Percentiles rank a stretch among this genome's conserved stretches.
Evolutionary conservation across 164 flowering plant species (phyloP).

Genomic region (Tinospora cordifolia): DNA sequence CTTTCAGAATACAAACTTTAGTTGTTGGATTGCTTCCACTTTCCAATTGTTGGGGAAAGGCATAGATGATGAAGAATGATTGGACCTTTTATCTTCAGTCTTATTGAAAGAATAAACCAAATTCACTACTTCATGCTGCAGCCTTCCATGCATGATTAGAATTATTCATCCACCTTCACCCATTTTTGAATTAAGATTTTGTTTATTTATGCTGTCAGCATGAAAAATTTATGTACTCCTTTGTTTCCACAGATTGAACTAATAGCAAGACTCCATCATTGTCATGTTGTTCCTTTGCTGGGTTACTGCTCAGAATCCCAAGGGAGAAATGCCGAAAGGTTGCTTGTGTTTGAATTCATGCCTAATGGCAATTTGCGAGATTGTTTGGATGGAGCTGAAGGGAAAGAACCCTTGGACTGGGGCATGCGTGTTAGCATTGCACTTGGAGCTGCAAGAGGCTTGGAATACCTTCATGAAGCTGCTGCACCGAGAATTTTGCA

Average conservation of each 20-base stretch:
- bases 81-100: too few relatives aligned
- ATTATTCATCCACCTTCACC: neutral
- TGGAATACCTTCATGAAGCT: slow-evolving; percentile 97
- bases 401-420: slow-evolving; percentile 59
- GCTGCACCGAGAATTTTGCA: slow-evolving; percentile 96
- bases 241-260: slow-evolving; percentile 55
- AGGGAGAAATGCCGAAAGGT: slow-evolving; percentile 66
- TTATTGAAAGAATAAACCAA: too few relatives aligned
- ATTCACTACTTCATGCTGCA: neutral
- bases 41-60: neutral
- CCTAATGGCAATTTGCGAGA: slow-evolving; percentile 83
- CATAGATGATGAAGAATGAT: neutral
- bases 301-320: slow-evolving; percentile 82
- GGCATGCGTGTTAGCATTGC: slow-evolving; percentile 74
- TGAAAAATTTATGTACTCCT: neutral
- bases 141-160: neutral
- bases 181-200: neutral
- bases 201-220: neutral
- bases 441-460: slow-evolving; percentile 91
- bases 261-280: slow-evolving; percentile 83
- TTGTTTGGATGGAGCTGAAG: slow-evolving; percentile 54
- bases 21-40: neutral
- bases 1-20: slow-evolving; percentile 1
- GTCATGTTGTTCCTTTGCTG: slow-evolving; percentile 84
- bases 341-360: slow-evolving; percentile 82